phyloP scores from a whole-genome alignment of 2,329 filamentous ascomycete species.

The Juglanconis sp. region DNA sequence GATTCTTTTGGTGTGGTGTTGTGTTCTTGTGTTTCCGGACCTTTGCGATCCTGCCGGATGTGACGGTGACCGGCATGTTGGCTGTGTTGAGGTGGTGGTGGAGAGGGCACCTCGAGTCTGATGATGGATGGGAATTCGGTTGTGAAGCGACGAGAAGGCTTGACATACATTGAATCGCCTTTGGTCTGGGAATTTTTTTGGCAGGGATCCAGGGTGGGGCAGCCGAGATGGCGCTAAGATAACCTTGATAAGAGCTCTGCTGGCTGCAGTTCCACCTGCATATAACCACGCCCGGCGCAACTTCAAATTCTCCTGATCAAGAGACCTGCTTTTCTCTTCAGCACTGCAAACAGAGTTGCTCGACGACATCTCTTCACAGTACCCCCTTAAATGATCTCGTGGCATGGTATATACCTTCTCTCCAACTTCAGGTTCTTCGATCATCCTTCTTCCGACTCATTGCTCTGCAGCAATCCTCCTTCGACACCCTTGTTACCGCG shows the following conservation, averaged over 20 bases:
- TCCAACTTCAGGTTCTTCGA: no score
- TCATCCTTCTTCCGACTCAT: neutral
- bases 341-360: neutral
- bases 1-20: conserved; percentile 75
- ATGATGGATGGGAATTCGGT: neutral
- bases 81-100: conserved; percentile 23
- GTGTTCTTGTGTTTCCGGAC: conserved; percentile 66
- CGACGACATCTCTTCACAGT: neutral
- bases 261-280: neutral
- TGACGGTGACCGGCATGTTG: conserved; percentile 56
- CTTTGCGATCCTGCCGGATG: conserved; percentile 66
- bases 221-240: conserved; percentile 6
- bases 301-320: neutral
- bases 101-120: neutral
- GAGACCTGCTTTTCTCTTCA: neutral
- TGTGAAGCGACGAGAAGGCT: neutral
- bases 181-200: conserved; percentile 14
- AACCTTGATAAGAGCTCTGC: conserved; percentile 13
- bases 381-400: neutral
- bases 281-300: neutral
- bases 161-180: neutral
- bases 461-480: neutral
- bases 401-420: no score
- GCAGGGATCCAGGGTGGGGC: conserved; percentile 7
- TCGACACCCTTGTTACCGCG: no score